Evolutionary conservation across 116 monocot genomes (phyloP), one percentile per base, ranked within the genome.

Genomic region (Cymodocea nodosa): DNA sequence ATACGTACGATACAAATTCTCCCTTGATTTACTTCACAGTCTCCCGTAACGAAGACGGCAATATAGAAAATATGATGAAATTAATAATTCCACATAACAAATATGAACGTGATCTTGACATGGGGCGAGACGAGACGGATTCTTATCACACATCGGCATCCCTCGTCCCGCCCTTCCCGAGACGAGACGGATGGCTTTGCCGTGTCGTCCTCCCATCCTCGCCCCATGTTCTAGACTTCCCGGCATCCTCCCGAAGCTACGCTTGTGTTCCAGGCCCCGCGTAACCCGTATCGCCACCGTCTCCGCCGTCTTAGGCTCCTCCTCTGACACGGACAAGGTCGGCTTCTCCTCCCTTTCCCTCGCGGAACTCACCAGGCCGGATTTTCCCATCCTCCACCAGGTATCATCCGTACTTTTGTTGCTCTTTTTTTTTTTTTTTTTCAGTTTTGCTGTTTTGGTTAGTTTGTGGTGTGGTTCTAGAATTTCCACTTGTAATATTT

Each of bases 301-400:
- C 61, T 20, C 64, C 20, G 20, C 64, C 49, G 23, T 50, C 64
- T 14, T 37, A 16, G 62, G 37, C 37, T 35, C 62, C 36, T 62
- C 39, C n/a, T 44, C 44, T 11, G 44, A 6, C 44, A 44, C 9
- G 44, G 62, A 35, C 9, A 34, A 37, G 62, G 39, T n/a, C 18
- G n/a, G 37, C 50, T 18, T 24, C 64, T 18, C 40, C 23, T 48
- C 50, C 23, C 23, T 64, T 50, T 64, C 64, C 50, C 64, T 64
- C 5, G 64, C 50, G 7, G 64, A 64, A 20, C 50, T 49, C 64
- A 64, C 64, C 50, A 16, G 64, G 15, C 48, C 48, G 4, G 64
- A 64, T 50, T 64, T 64, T 3, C 64, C 64, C 49, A 64, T 64
- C 49, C 64, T 64, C 50, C 64, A 64, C 50, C 64, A 64, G 64